Evolutionary conservation across 495 filamentous ascomycete genomes (phyloP).

Genomic region (Talaromyces wortmannii): DNA sequence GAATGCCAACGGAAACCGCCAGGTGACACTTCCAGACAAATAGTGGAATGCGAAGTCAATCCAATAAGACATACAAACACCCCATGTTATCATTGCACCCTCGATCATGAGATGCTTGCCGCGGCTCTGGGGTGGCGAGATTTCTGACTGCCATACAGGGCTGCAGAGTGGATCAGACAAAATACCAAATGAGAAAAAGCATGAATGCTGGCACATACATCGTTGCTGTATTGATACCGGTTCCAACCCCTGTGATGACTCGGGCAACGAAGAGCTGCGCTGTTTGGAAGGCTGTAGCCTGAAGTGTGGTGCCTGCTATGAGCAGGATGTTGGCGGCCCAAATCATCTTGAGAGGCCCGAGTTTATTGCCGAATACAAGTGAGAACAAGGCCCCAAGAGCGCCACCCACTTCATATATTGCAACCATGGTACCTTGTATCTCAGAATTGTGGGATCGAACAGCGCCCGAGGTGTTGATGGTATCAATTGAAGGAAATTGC

Average conservation of each 20-base stretch:
- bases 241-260: constrained; percentile 30
- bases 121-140: constrained; percentile 14
- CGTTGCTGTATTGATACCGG: constrained; percentile 14
- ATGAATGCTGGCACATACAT: not conserved
- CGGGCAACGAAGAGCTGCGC: constrained; percentile 38
- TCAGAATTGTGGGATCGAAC: too few relatives aligned
- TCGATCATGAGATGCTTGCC: constrained; percentile 24
- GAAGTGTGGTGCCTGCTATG: constrained; percentile 40
- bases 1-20: constrained; percentile 40
- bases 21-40: constrained; percentile 44
- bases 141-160: constrained; percentile 34
- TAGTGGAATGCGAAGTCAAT: constrained; percentile 18
- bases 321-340: constrained; percentile 35
- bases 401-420: constrained; percentile 40
- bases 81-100: constrained; percentile 25
- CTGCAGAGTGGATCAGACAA: too few relatives aligned
- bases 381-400: constrained; percentile 33
- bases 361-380: constrained; percentile 31
- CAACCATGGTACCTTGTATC: too few relatives aligned
- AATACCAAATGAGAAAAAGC: too few relatives aligned
- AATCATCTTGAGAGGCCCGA: constrained; percentile 38
- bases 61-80: constrained; percentile 21
- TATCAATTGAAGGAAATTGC: not conserved
- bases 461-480: not conserved
- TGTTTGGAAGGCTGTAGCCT: constrained; percentile 38